Evolutionary conservation across 257 asterid genomes (phyloP).

Genomic region (Salvia hispanica): DNA sequence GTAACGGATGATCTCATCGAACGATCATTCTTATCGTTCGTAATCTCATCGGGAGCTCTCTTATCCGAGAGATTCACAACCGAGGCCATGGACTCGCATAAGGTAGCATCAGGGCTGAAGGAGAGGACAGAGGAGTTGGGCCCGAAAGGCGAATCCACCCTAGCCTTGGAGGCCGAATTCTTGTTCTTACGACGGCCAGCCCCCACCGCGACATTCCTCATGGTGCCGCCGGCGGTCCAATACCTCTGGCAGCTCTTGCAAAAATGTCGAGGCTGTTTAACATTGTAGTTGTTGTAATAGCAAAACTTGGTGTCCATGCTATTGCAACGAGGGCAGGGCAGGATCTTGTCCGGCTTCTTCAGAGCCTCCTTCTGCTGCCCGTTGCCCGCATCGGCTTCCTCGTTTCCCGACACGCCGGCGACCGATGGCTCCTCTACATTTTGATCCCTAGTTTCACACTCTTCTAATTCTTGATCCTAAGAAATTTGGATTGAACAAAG

Average conservation of each 20-base stretch:
- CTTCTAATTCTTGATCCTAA: constrained; percentile 51
- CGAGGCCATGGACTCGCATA: constrained; percentile 58
- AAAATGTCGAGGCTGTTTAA: constrained; percentile 87
- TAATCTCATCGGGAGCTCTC: constrained; percentile 34
- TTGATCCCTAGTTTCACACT: constrained; percentile 30
- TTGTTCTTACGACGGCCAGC: constrained; percentile 88
- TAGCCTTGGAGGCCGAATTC: constrained; percentile 33
- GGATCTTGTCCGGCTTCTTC: constrained; percentile 83
- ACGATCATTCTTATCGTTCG: constrained; percentile 40
- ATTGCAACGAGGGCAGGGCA: constrained; percentile 93
- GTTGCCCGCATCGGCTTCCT: constrained; percentile 43
- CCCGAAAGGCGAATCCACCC: constrained; percentile 33
- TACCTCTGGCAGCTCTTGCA: constrained; percentile 96
- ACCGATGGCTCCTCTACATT: constrained; percentile 37
- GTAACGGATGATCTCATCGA: constrained; percentile 47
- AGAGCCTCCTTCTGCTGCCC: constrained; percentile 53
- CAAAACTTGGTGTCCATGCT: constrained; percentile 94
- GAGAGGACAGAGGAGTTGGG: constrained; percentile 69
- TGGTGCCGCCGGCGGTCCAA: constrained; percentile 96
- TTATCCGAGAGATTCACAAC: constrained; percentile 47
- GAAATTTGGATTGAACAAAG: constrained; percentile 3
- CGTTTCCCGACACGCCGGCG: constrained; percentile 29
- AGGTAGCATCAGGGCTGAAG: constrained; percentile 53
- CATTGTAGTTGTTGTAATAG: constrained; percentile 86
- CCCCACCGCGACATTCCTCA: constrained; percentile 93